Evolutionary conservation across 2,329 filamentous ascomycete genomes (phyloP).

Genomic region (Dactylellina sp.): DNA sequence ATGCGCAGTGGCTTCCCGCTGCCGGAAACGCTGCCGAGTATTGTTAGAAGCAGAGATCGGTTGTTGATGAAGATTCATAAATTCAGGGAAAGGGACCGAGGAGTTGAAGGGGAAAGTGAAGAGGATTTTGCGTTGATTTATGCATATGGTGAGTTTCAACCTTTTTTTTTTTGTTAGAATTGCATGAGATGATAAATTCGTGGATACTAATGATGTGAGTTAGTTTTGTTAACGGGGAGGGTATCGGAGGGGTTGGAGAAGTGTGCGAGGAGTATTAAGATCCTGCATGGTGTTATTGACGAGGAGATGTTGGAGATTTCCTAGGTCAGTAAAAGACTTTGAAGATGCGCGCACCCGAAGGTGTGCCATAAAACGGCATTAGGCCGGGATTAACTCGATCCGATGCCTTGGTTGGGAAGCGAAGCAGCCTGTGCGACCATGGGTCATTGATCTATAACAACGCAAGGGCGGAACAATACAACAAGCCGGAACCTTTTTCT

Average conservation of each 20-base stretch:
- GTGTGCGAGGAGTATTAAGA: constrained; percentile 73
- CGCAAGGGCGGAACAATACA: no score
- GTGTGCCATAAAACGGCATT: no score
- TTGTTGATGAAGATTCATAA: constrained; percentile 87
- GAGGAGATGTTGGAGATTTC: constrained; percentile 68
- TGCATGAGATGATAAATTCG: background rate
- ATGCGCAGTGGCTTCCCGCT: constrained; percentile 95
- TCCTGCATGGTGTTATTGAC: constrained; percentile 73
- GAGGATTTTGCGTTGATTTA: constrained; percentile 90
- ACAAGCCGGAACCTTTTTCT: no score
- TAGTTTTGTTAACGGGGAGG: constrained; percentile 73
- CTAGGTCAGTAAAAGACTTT: no score
- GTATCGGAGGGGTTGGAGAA: constrained; percentile 74
- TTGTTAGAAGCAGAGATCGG: constrained; percentile 81
- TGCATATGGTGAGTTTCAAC: constrained; percentile 73
- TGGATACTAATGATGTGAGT: background rate
- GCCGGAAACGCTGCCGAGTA: constrained; percentile 86
- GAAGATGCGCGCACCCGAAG: no score
- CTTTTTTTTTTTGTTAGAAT: background rate
- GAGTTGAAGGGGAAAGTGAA: constrained; percentile 65
- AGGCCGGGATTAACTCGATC: no score
- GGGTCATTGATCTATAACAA: no score
- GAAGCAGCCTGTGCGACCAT: no score
- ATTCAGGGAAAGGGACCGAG: constrained; percentile 75
- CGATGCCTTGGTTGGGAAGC: no score